Evolutionary conservation across 164 flowering plant species (phyloP), one percentile per base, ranked within the genome.

Genomic region (Stephania cephalantha): DNA sequence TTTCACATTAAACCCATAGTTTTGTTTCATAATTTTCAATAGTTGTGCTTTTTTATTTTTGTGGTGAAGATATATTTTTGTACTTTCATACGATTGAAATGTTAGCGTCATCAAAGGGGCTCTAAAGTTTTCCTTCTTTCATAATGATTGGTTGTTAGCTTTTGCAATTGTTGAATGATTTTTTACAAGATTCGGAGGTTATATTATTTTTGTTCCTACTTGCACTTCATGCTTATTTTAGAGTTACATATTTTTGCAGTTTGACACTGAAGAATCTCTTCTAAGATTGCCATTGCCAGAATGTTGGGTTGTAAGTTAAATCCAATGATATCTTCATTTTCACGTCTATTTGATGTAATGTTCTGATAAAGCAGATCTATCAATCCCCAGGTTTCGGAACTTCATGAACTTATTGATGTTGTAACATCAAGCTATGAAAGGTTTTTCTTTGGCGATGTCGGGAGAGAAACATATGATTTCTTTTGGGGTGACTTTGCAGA

Each of bases 401-500:
- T 95, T 78, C 99, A 95, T 78, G 71, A 85, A 73, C 95, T 95
- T 69, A 84, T 93, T 70, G 97, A 95, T 74, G 68, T 52, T 29
- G 97, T 90, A 74, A 93, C 95, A 46, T 73, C 83, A 73, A 91
- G 97, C 84, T 95, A 95, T 83, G 97, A 95, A 46, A 93, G 89
- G 76, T 89, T 78, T 80, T 95, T 87, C 87, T 95, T 95, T 85
- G 94, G 94, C 77, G 98, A 95, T 75, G 88, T 90, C 77, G 98
- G 88, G 70, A 85, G 97, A 79, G 95, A 89, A 76, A 84, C 77
- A 75, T 95, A 95, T 81, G 93, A 93, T 80, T 95, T 92, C 86
- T 93, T 95, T 80, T 93, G 98, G 98, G 89, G 90, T 68, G 98
- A 95, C 78, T 95, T 90, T 85, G 98, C 98, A 61, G 98, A 95